Conservation (phyloP, 305 asterid genomes). For the Solanum chacoense region DNA sequence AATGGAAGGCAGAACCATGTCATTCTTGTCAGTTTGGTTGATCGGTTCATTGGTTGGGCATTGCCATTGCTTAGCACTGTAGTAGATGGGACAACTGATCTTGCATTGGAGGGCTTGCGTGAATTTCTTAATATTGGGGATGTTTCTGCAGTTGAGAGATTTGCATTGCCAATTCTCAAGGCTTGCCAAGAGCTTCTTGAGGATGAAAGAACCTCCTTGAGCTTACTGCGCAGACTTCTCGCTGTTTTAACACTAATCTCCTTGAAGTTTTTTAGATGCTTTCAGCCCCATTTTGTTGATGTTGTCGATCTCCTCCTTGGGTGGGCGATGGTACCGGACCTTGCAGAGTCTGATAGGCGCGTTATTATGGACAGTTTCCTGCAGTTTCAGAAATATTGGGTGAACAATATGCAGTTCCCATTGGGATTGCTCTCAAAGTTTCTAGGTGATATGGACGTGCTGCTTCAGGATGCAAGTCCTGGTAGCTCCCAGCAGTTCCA, state of each 20-base stretch:
- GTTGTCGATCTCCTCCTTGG: constrained; percentile 97
- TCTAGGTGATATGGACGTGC: constrained; percentile 89
- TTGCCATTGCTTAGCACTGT: constrained; percentile 57
- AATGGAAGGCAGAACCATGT: constrained; percentile 87
- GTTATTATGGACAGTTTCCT: constrained; percentile 92
- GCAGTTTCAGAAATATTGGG: constrained; percentile 99
- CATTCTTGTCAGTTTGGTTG: constrained; percentile 59
- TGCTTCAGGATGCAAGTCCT: constrained; percentile 85
- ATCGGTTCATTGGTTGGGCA: constrained; percentile 92
- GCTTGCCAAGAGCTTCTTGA: constrained; percentile 98
- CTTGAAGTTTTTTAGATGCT: constrained; percentile 78
- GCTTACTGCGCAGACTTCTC: constrained; percentile 65
- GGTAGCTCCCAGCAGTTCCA: constrained; percentile 79
- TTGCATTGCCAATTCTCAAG: constrained; percentile 87
- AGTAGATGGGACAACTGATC: constrained; percentile 52
- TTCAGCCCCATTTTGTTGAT: constrained; percentile 94
- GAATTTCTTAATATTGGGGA: constrained; percentile 92
- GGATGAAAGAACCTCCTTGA: constrained; percentile 92
- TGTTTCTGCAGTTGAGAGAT: constrained; percentile 80
- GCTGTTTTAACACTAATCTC: constrained; percentile 70
- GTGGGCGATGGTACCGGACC: constrained; percentile 92
- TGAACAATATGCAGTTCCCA: constrained; percentile 90
- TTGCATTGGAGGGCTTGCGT: constrained; percentile 75
- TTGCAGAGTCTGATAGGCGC: constrained; percentile 63
- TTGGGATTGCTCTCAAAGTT: constrained; percentile 85